Evolutionary conservation across 495 filamentous ascomycete species (phyloP), one percentile per base, ranked within the genome.

Genomic region (Darksidea phi): DNA sequence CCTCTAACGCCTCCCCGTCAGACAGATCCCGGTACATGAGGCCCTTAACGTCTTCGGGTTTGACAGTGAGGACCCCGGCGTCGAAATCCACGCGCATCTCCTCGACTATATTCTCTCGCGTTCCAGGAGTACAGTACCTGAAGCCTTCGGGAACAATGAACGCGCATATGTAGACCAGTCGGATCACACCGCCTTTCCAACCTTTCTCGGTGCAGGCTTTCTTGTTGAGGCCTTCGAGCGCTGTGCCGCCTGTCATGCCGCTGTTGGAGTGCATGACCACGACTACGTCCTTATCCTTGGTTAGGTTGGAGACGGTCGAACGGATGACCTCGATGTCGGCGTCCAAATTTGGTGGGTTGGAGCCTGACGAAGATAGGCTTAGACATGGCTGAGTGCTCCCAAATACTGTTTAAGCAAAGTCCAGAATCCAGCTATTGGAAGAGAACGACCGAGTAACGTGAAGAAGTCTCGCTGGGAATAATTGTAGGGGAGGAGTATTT

Each of bases 11-110:
- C 13, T 54, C 48, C 15, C 49, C 37, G 17, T 65, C 55, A 7
- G 23, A 26, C 1, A 65, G n/a, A 34, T 65, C 61, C 34, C 59
- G 61, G 36, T 65, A 65, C n/a, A 65, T 47, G 13, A 65, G 5
- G 15, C 25, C 41, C 28, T 65, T 65, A 1, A 48, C 61, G 18
- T 54, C 46, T 6, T 54, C 48, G 4, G 55, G 48, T 6, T 5
- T 15, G 6, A 57, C 41, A 12, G 32, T 55, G 6, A 59, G n/a
- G 18, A 25, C 49, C 23, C 32, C 2, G 24, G 59, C 47, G 50
- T 38, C 36, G 8, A 38, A 38, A 38, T 38, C 36, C 8, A 38
- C 36, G 36, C 7, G 7, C 8, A 38, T 38, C 8, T 38, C 36
- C 36, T 7, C 8, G 36, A 8, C 36, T 7, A 38, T 7, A 15